phyloP scores from a whole-genome alignment of 2,329 filamentous ascomycete genomes.

The Exutisphaerella laricina region DNA sequence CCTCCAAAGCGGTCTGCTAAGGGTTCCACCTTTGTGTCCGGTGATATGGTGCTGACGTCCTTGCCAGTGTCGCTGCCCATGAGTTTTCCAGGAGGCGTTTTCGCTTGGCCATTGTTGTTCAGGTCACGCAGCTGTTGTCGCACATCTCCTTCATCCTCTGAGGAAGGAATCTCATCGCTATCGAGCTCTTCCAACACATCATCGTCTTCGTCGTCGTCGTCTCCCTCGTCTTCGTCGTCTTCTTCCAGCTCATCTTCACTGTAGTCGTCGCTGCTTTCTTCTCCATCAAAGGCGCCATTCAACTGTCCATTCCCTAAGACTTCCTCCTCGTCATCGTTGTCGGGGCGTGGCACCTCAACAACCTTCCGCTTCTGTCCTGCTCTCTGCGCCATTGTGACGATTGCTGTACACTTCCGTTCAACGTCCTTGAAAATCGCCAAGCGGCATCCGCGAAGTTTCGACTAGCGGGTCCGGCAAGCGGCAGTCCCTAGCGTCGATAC shows the following conservation, averaged over 20 bases:
- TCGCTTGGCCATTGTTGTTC: constrained; percentile 31
- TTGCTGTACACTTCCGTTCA: too few species aligned
- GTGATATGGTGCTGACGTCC: constrained; percentile 21
- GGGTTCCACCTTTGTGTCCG: constrained; percentile 18
- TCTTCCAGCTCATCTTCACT: constrained; percentile 27
- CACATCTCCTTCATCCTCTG: constrained; percentile 38
- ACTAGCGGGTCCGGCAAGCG: too few species aligned
- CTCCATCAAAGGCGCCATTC: constrained; percentile 26
- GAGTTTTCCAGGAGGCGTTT: constrained; percentile 19
- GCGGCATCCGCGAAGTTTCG: constrained; percentile 4
- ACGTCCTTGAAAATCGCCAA: constrained; percentile 7
- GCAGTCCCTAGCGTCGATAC: too few species aligned
- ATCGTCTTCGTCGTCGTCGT: constrained; percentile 29
- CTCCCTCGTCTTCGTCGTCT: constrained; percentile 20
- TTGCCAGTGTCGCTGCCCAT: constrained; percentile 27
- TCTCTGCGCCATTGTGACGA: constrained; percentile 25
- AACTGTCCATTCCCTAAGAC: constrained; percentile 33
- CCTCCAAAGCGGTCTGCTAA: constrained; percentile 24
- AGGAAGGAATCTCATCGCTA: constrained; percentile 38
- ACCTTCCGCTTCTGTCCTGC: constrained; percentile 43
- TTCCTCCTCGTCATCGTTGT: constrained; percentile 32
- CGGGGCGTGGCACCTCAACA: constrained; percentile 32
- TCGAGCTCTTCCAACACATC: constrained; percentile 36
- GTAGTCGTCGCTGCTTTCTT: constrained; percentile 35
- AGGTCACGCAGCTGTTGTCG: constrained; percentile 42